phyloP scores from a whole-genome alignment of 768 basidiomycete genomes.

The Phylloporus scabripes region DNA sequence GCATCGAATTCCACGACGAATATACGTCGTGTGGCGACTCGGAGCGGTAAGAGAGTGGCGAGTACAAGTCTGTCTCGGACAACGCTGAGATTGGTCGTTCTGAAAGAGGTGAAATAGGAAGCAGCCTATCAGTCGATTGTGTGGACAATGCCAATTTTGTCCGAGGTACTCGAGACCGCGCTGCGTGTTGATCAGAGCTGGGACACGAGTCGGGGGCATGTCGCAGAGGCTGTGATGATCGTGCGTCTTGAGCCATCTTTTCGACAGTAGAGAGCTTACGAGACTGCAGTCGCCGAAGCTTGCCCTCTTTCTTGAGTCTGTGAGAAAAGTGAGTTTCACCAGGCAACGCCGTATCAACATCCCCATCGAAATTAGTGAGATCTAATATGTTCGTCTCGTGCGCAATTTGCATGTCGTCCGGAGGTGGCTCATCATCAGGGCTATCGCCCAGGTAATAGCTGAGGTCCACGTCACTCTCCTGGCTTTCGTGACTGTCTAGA shows the following conservation, averaged over 20 bases:
- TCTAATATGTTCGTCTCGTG: slow-evolving; percentile 54
- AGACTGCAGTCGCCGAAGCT: slow-evolving; percentile 46
- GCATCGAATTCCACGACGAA: neutral
- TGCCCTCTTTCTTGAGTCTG: slow-evolving; percentile 56
- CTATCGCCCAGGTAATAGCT: slow-evolving; percentile 38
- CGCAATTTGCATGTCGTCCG: slow-evolving; percentile 30
- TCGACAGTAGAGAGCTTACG: slow-evolving; percentile 22
- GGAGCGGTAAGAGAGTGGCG: slow-evolving; percentile 9
- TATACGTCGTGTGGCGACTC: slow-evolving; percentile 3
- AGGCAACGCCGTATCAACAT: slow-evolving; percentile 52
- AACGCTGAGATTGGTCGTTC: slow-evolving; percentile 9
- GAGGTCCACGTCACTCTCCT: slow-evolving; percentile 36
- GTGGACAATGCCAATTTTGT: slow-evolving; percentile 4
- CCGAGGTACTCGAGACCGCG: slow-evolving; percentile 1
- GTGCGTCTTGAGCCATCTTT: slow-evolving; percentile 12
- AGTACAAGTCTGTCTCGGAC: slow-evolving; percentile 12
- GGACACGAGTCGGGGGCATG: neutral
- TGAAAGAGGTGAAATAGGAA: slow-evolving; percentile 17
- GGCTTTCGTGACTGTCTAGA: slow-evolving; percentile 28
- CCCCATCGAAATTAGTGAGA: slow-evolving; percentile 75
- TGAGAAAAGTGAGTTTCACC: slow-evolving; percentile 52
- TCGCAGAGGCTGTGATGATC: neutral
- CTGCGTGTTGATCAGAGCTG: neutral
- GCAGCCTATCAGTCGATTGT: slow-evolving; percentile 19
- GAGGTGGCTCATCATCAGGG: slow-evolving; percentile 26